These are phyloP conservation scores for Lolium multiflorum DNA, from an alignment of 176 grass and related monocot species.

Conservation along the genomic window DNA sequence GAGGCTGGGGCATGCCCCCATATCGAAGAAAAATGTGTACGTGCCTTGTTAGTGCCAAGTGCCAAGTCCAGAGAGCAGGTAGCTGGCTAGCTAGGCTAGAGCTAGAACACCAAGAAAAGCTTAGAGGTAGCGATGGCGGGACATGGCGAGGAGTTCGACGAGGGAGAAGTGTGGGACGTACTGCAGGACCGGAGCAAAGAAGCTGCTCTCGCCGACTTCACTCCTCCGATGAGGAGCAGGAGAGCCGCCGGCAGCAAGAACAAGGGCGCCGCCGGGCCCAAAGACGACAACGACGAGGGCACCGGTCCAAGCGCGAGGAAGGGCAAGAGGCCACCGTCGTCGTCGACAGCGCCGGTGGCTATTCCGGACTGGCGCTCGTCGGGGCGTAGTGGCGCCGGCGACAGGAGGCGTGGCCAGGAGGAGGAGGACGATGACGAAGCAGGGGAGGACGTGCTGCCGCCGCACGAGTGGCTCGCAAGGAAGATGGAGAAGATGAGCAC, in stretches of 20 bases:
- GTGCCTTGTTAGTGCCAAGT: conserved; percentile 8
- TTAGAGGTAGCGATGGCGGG: neutral
- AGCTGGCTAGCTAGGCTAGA: neutral
- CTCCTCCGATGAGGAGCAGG: conserved; percentile 14
- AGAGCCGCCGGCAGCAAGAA: neutral
- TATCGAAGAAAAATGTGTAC: no score
- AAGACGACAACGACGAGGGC: neutral
- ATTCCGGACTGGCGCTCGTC: conserved; percentile 28
- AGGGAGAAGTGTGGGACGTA: conserved; percentile 56
- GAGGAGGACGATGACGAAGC: conserved; percentile 29
- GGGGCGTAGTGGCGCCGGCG: neutral
- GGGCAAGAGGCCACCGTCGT: conserved; percentile 2
- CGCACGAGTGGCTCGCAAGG: conserved; percentile 58
- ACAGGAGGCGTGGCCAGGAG: neutral
- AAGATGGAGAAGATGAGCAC: conserved; percentile 55
- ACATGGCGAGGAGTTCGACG: conserved; percentile 50
- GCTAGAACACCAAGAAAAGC: conserved; percentile 13
- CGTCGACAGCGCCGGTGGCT: conserved; percentile 41
- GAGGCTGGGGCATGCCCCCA: no score
- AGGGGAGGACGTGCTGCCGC: conserved; percentile 44
- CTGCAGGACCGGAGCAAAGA: conserved; percentile 31
- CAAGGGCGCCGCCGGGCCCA: neutral
- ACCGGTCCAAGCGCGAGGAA: neutral
- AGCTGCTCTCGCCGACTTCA: neutral
- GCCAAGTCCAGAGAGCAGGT: conserved; percentile 23